Base-by-base conservation (phyloP, 2,329 filamentous ascomycete species). In the Fusarium albosuccineum region DNA sequence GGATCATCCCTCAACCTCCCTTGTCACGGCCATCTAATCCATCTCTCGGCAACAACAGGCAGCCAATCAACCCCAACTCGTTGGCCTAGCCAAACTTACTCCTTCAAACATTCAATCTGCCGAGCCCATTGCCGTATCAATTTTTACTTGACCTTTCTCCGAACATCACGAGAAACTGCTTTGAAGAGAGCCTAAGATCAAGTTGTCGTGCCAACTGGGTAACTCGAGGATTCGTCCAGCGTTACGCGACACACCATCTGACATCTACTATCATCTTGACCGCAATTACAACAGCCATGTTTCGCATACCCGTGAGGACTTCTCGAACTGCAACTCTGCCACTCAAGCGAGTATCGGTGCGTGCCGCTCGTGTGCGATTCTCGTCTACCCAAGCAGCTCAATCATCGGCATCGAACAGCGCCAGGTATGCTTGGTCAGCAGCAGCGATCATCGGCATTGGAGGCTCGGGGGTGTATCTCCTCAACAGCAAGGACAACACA, bases 311-410 rank as follows among this genome's bases (percentile, higher is more conserved):
- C 0, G 2, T 33, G 0, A 51, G 30, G 16, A 46, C 50, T 8
- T 6, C 60, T 30, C 42, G 48, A 16, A 10, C 17, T 6, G 36
- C 51, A 8, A n/a, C 44, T 6, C 34, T 30, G 10, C 16, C 49
- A 11, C 37, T 53, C 40, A 68, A 54, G 49, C 60, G 54, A 42
- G 48, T 41, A 30, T 36, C 57, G 6, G 6, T 3, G 4, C 29
- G 8, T 37, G 6, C 13, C 10, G 33, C 45, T 5, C 50, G 37
- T 13, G 29, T 42, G 9, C 70, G 70, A 33, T 62, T 63, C 42
- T 70, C 61, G 0, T 72, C 70, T 0, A 62, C 68, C 1, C 46
- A 55, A 9, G 44, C 67, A 16, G 16, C 49, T n/a, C 60, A 22
- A 26, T 6, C 40, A 10, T 52, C 60, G 4, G 42, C 45, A 2